Base-by-base conservation (phyloP, 768 basidiomycete species). In the Asterophora lycoperdoides region DNA sequence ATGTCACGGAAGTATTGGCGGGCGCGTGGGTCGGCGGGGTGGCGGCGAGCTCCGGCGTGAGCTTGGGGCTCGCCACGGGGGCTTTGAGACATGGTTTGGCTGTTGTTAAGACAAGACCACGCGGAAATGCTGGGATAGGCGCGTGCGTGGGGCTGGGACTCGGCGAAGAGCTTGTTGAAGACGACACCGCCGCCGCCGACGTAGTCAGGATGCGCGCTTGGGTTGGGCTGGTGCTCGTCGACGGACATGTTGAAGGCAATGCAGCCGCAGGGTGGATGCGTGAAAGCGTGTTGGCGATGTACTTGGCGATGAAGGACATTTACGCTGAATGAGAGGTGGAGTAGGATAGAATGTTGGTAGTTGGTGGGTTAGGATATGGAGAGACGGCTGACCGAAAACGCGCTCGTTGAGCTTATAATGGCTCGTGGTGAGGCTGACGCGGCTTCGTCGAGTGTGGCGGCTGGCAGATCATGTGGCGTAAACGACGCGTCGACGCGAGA, bases 301-400 rank as follows among this genome's bases (percentile, higher is more conserved):
- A 55, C 41, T 46, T 49, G 11, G 18, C 43, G 43, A 55, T 23
- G 20, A 15, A 40, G 20, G 53, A 51, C 53, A 55, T 55, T 18
- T 1, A 34, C 6, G 45, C 7, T 18, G 28, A 54, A 50, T 35
- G 49, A 54, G 42, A 17, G 53, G 13, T 47, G 48, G 28, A 49
- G 36, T 46, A 43, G 19, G 29, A 51, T 54, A 51, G 53, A 19
- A 47, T 54, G 49, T 51, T n/a, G 37, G 26, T 40, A 33, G 49
- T 38, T 5, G 38, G 18, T 39, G 36, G 26, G 30, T 30, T n/a
- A 36, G 40, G 38, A 30, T 28, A 11, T 28, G 11, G n/a, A 1
- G 41, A 7, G 23, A 18, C 17, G 39, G 39, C 26, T 48, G 39
- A 34, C 46, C 14, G 19, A 20, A 19, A 23, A 20, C 15, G 15